These are phyloP conservation scores for Starmerella stellata DNA, from an alignment of 805 yeast species.

Conservation along the genomic window DNA sequence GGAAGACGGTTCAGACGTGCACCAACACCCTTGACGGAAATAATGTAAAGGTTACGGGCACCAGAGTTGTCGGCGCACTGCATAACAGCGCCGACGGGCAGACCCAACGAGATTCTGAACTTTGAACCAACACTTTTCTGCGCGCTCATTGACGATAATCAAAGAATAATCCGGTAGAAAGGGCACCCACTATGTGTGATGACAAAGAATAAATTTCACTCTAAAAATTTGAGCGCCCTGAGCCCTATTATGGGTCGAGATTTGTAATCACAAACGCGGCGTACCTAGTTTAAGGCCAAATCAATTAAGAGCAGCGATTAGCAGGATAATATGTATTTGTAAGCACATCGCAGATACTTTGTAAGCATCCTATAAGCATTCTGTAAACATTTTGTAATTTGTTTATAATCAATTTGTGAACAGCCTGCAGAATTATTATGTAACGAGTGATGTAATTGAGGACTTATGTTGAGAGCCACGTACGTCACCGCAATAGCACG, in stretches of 20 bases:
- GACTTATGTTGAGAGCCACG: too few species aligned
- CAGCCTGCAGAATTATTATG: too few species aligned
- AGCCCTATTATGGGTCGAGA: too few species aligned
- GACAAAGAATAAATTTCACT: not conserved
- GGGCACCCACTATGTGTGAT: not conserved
- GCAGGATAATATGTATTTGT: too few species aligned
- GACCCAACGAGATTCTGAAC: conserved; percentile 99
- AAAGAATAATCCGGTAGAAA: not conserved
- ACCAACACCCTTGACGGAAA: conserved; percentile 98
- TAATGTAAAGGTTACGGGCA: conserved; percentile 97
- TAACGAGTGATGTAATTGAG: too few species aligned
- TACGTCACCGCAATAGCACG: too few species aligned
- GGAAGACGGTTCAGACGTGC: conserved; percentile 99
- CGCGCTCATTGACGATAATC: conserved; percentile 14
- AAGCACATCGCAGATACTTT: too few species aligned
- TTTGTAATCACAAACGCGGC: too few species aligned
- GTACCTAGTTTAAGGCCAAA: too few species aligned
- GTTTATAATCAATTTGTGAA: too few species aligned
- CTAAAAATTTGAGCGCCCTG: not conserved
- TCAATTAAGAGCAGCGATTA: too few species aligned
- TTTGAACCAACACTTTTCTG: conserved; percentile 47
- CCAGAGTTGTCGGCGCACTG: conserved; percentile 99
- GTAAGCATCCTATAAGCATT: not conserved
- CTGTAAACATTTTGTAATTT: not conserved
- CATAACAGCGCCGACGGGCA: conserved; percentile 98